These are phyloP conservation scores for Suillus lakei DNA, from an alignment of 768 basidiomycete species.

Conservation along the genomic window DNA sequence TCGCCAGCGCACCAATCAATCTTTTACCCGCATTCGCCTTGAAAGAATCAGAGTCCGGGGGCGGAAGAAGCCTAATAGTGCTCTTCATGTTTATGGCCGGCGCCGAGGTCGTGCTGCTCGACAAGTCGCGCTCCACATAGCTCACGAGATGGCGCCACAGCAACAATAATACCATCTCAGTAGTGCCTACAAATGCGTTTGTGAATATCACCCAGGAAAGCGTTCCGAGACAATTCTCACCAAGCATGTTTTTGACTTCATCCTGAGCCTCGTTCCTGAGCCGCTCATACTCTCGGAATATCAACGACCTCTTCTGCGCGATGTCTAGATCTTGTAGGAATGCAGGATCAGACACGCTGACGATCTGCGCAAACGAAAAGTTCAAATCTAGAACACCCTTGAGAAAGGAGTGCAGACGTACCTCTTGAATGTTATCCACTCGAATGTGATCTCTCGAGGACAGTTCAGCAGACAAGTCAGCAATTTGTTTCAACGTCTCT, in stretches of 20 bases:
- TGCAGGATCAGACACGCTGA: constrained; percentile 53
- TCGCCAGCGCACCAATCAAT: constrained; percentile 58
- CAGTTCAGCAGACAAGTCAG: constrained; percentile 71
- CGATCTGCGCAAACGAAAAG: constrained; percentile 42
- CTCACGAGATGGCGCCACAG: constrained; percentile 81
- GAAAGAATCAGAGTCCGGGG: constrained; percentile 63
- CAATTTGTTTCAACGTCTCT: constrained; percentile 65
- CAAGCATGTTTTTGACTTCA: constrained; percentile 58
- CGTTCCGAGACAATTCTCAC: constrained; percentile 41
- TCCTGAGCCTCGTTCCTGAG: constrained; percentile 45
- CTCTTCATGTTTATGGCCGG: constrained; percentile 42
- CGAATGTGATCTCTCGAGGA: constrained; percentile 71
- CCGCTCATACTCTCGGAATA: constrained; percentile 63
- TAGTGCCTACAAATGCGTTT: constrained; percentile 48
- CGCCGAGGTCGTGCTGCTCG: constrained; percentile 12
- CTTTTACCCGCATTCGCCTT: constrained; percentile 57
- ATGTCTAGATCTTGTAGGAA: constrained; percentile 72
- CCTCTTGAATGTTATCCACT: constrained; percentile 74
- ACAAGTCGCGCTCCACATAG: constrained; percentile 49
- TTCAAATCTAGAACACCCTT: background rate
- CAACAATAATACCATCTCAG: constrained; percentile 81
- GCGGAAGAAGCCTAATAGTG: constrained; percentile 59
- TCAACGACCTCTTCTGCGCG: constrained; percentile 67
- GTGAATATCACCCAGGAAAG: background rate
- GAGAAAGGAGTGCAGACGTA: constrained; percentile 31